Conservation (phyloP, 1,284 basidiomycete species). For the Microbotryum silenes-acaulis region DNA sequence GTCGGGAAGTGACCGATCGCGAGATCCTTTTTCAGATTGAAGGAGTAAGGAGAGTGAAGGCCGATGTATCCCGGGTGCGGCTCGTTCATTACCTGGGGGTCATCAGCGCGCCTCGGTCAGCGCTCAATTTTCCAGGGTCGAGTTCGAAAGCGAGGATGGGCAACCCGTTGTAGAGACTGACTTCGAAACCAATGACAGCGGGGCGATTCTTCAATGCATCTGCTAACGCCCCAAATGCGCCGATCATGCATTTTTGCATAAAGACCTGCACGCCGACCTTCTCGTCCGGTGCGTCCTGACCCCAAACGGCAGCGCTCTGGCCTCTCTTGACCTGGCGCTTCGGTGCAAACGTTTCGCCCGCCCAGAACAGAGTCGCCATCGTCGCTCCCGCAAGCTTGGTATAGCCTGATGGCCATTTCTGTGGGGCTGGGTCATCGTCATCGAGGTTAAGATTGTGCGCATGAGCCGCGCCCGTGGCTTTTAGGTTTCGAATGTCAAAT, state of each 20-base stretch:
- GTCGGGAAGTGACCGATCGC: constrained; percentile 64
- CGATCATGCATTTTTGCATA: constrained; percentile 73
- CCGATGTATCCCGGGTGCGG: constrained; percentile 89
- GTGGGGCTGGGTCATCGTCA: constrained; percentile 43
- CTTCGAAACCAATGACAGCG: constrained; percentile 79
- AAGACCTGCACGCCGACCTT: constrained; percentile 59
- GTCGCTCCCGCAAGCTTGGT: constrained; percentile 61
- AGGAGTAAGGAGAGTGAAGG: constrained; percentile 69
- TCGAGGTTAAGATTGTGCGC: constrained; percentile 54
- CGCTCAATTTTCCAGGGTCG: neutral
- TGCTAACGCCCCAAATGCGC: constrained; percentile 65
- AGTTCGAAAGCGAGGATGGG: neutral
- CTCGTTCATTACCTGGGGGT: constrained; percentile 63
- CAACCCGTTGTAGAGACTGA: constrained; percentile 6
- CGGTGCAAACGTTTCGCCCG: constrained; percentile 73
- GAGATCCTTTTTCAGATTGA: constrained; percentile 90
- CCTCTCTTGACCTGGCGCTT: constrained; percentile 41
- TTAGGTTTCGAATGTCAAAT: constrained; percentile 48
- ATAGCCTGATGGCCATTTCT: constrained; percentile 52
- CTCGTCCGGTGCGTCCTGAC: constrained; percentile 8
- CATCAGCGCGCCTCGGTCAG: neutral
- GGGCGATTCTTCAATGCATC: constrained; percentile 63
- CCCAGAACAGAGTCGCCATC: constrained; percentile 51
- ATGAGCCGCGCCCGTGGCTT: constrained; percentile 73
- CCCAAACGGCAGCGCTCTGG: constrained; percentile 13